phyloP scores from a whole-genome alignment of 225 moss, liverwort and hornwort species.

The Neckera pumila region DNA sequence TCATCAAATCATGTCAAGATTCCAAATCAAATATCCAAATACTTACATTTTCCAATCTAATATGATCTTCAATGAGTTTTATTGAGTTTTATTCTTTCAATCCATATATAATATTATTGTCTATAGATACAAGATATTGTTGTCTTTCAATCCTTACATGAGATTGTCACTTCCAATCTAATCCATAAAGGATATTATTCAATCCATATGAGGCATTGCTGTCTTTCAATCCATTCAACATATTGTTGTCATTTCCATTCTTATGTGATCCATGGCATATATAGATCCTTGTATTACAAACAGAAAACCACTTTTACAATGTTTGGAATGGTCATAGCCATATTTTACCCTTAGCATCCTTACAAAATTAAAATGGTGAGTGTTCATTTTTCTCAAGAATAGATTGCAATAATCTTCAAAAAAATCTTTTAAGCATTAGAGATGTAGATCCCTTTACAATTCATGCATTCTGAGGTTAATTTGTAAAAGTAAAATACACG shows the following conservation, averaged over 20 bases:
- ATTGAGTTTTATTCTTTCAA: background rate
- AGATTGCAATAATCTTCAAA: background rate
- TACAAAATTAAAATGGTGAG: fast-evolving
- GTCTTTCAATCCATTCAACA: background rate
- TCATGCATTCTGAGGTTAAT: too few species aligned
- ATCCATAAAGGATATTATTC: background rate
- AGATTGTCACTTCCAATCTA: background rate
- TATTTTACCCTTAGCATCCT: background rate
- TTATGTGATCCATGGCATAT: background rate
- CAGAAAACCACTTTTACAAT: background rate
- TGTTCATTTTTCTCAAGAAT: background rate
- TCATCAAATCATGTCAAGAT: background rate
- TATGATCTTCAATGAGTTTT: background rate
- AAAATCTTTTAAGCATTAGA: background rate
- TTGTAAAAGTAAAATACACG: background rate
- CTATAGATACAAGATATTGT: background rate
- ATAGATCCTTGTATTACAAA: too few species aligned
- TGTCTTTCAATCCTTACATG: background rate
- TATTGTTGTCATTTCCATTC: background rate
- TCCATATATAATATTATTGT: background rate
- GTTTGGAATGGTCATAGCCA: background rate
- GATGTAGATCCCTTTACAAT: background rate
- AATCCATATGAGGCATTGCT: background rate
- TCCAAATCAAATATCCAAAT: background rate
- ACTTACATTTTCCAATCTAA: background rate